These are phyloP conservation scores for Sclerotinia sclerotiorum DNA, from an alignment of 2,329 filamentous ascomycete genomes.

Conservation along the genomic window DNA sequence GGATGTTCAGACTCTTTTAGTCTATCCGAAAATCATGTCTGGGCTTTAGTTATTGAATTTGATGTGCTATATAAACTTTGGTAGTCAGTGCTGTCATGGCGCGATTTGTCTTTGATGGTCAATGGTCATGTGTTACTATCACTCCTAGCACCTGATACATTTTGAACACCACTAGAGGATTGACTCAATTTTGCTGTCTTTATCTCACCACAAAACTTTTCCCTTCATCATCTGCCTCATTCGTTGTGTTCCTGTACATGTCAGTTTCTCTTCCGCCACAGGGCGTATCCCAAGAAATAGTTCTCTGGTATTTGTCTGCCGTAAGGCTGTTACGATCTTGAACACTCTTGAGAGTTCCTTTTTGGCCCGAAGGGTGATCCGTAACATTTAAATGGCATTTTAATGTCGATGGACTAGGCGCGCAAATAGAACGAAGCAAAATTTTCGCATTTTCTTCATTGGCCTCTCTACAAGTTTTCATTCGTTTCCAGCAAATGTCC, in stretches of 20 bases:
- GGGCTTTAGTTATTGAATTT: background rate
- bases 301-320: background rate
- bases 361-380: background rate
- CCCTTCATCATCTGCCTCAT: background rate
- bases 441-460: background rate
- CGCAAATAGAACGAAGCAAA: background rate
- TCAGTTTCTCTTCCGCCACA: too few relatives aligned
- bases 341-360: background rate
- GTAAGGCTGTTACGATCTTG: background rate
- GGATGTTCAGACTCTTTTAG: constrained; percentile 27
- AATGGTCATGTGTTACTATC: background rate
- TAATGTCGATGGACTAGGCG: background rate
- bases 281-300: background rate
- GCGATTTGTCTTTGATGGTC: background rate
- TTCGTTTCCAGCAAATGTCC: background rate
- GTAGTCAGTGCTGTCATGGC: background rate
- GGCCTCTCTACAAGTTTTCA: background rate
- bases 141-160: background rate
- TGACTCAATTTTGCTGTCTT: background rate
- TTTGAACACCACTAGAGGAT: background rate
- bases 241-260: background rate
- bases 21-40: constrained; percentile 25
- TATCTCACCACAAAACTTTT: background rate
- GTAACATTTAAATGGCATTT: background rate
- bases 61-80: background rate